Evolutionary conservation across 108 stramenopile species (phyloP), one percentile per base, ranked within the genome.

Genomic region (Fistulifera pelliculosa): DNA sequence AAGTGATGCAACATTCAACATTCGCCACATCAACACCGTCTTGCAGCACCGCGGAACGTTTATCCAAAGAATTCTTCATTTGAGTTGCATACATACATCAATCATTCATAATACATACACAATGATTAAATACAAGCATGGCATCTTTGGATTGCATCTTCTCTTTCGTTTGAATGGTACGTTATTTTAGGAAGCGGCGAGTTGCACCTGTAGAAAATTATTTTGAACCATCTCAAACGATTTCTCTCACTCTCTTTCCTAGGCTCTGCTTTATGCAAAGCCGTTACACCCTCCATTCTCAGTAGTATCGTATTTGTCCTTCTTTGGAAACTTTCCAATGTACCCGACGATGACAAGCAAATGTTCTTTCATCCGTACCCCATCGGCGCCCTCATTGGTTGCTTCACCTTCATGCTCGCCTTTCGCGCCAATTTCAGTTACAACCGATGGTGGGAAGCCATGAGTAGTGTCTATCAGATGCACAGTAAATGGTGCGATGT

Each of bases 401-500:
- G 80, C 8, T 75, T 86, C 60, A 75, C 78, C 0, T 80, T 86
- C 41, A 52, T 82, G 38, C 62, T 86, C 3, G 71, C 78, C 14
- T 79, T 77, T 54, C 77, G 56, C 4, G 56, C 43, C 56, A 57
- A 57, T 41, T 42, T 42, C 24, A 27, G 39, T 39, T 75, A 68
- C 52, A 68, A 76, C 65, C 68, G 72, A 38, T 80, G 66, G 45
- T 87, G 86, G 86, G 81, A 87, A 61, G 86, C 86, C 13, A 66
- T 61, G 25, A 75, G 77, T 11, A 65, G 77, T 26, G 69, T 87
- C 22, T 76, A 83, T 69, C 56, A 48, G 22, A 87, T 87, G 86
- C 81, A 83, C 50, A 64, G 74, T 26, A 83, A 81, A 52, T 87
- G 86, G 86, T 49, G 81, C 39, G 81, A 87, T 62, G 64, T 56